Evolutionary conservation across 805 yeast genomes (phyloP), one percentile per base, ranked within the genome.

Genomic region (Sporopachydermia lactativora): DNA sequence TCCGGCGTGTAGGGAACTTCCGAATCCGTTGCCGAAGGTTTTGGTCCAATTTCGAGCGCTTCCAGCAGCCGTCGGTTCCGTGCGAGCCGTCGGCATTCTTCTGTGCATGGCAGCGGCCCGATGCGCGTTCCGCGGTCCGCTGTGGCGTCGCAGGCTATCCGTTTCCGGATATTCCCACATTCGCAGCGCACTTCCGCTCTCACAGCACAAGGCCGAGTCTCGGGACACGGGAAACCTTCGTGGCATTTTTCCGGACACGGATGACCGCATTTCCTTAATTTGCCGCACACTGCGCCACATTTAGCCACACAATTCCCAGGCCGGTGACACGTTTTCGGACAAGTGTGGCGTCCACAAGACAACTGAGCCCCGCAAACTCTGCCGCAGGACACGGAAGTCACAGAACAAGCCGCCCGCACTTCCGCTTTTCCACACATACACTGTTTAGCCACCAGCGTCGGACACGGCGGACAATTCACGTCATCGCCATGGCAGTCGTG

Each of bases 401-500:
- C 83, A 39, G 77, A 78, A 60, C 96, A 80, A 49, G 81, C 72
- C 14, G 81, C 79, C 24, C 73, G 68, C 5, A 83, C 66, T 3
- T 60, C 58, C 6, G 53, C 49, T 46, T 68, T 62, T 2, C 81
- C 82, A 64, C 92, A 81, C 47, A 68, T 66, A 54, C 94, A 81
- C 16, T 46, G 47, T 47, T 72, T 76, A 18, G 65, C 61, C 2
- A 77, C 77, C 4, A 73, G 50, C 18, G 61, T 63, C 0, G 94
- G 81, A 58, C 96, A 86, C 45, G 74, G 75, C 0, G 94, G 94
- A 57, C 96, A 86, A 2, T 59, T 51, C 4, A 61, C 65, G 36
- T 65, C 64, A 45, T 73, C 76, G n/a, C 63, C 70, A 54, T 86
- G 96, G 54, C 96, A 86, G 24, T 64, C 58, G 54, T 86, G 96